Evolutionary conservation across 331 rosid species (phyloP), one percentile per base, ranked within the genome.

Genomic region (Malus hybrid): DNA sequence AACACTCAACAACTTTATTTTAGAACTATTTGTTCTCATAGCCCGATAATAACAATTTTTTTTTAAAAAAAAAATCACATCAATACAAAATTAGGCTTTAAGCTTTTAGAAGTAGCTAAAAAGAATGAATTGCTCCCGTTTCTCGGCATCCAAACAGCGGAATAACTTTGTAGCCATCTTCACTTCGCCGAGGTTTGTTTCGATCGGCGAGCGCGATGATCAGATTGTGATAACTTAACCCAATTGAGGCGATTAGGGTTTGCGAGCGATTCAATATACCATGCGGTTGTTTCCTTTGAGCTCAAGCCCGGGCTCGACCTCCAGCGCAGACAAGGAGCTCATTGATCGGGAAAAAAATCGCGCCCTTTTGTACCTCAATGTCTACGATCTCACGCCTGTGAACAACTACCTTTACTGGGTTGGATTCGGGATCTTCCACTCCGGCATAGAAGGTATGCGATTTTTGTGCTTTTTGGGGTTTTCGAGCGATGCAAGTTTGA

Each of bases 391-490:
- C 70, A 92, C 96, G 55, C 93, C 96, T 10, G 33, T 89, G 29
- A 95, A 95, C 83, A 89, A 89, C 76, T 95, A 95, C 67, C 90
- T 95, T 69, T 92, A 88, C 86, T 81, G 87, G 78, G 66, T 92
- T 68, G 99, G 99, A 29, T 75, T 92, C 34, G 98, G 99, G 67
- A 65, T 90, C 76, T 95, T 85, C 79, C 99, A 95, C 81, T 95
- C 99, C 0, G 98, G 98, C 27, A 90, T 95, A 32, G 91, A 95
- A 87, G 99, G 99, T 92, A 82, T 65, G 80, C 16, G n/a, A 52
- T 13, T 76, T 73, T 65, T 28, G 1, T 67, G 18, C 65, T 77
- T 63, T 52, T 16, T 66, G 16, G 3, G 69, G 1, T 14, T 59
- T 73, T 61, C 66, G 27, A 15, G 73, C 31, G 9, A 19, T 44